Evolutionary conservation across 1,284 basidiomycete genomes (phyloP), one percentile per base, ranked within the genome.

Genomic region (Rhodotorula sp.): DNA sequence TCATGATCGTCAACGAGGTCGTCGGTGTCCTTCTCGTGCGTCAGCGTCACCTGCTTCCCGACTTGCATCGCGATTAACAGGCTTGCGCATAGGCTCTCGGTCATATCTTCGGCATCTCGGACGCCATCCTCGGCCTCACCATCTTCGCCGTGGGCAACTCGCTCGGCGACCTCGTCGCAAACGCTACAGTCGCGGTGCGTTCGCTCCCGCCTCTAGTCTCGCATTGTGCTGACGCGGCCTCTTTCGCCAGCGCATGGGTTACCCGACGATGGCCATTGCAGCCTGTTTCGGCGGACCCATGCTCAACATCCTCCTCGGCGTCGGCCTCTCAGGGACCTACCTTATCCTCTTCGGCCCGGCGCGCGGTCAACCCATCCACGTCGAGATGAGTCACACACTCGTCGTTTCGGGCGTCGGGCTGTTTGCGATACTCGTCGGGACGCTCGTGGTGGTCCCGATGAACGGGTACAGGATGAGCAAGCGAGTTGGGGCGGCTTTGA

Each of bases 91-190:
- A 95, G 89, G 90, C 92, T 0, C 89, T 96, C 76, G 95, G 94
- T 24, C 87, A 90, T 80, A 90, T 98, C 66, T 90, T 96, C 76
- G 94, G 94, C 0, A 84, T 99, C 32, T 94, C 91, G n/a, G 92
- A 98, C 79, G 94, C 95, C 34, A 95, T 99, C 78, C 90, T 99
- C 63, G 95, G 95, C 5, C 82, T 98, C 60, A 98, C 94, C 0
- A 89, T 99, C 73, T 99, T 99, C 77, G 95, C 94, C 0, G 86
- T 97, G 46, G 95, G 95, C 30, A 98, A 98, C 81, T 94, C 91
- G 44, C 86, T 97, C 11, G 95, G 94, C 1, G 95, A 99, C 81
- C 86, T 98, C 27, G 94, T 99, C 4, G 94, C 95, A 47, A 98
- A 99, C 81, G 90, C 93, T 81, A 94, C 91, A 59, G 91, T 92